Conservation (phyloP, 176 grass and related monocot species). For the Guadua angustifolia region DNA sequence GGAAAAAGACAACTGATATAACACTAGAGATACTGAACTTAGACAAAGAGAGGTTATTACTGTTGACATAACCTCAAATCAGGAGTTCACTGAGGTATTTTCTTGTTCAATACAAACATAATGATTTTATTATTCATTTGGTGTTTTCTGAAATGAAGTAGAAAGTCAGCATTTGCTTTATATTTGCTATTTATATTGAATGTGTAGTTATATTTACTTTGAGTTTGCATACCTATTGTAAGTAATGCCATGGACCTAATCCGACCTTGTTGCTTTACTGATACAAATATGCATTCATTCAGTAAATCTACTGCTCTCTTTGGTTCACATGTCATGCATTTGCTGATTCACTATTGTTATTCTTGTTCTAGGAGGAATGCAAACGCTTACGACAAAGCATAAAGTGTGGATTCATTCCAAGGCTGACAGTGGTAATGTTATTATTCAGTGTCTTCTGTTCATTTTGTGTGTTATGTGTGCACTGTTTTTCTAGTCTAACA, state of each 20-base stretch:
- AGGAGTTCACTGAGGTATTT: constrained; percentile 96
- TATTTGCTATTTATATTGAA: constrained; percentile 20
- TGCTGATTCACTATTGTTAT: constrained; percentile 49
- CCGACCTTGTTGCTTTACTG: constrained; percentile 2
- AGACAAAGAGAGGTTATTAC: constrained; percentile 92
- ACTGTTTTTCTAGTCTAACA: constrained; percentile 33
- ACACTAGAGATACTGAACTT: constrained; percentile 97
- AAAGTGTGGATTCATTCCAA: constrained; percentile 91
- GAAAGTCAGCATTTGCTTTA: background rate
- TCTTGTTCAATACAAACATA: constrained; percentile 22
- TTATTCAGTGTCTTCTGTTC: constrained; percentile 7
- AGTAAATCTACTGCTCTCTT: constrained; percentile 26
- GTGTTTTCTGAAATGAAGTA: constrained; percentile 22
- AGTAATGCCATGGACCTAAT: constrained; percentile 9
- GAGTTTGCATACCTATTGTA: background rate
- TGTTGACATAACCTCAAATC: constrained; percentile 98
- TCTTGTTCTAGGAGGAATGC: constrained; percentile 85
- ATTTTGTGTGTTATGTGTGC: constrained; percentile 17
- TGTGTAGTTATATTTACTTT: constrained; percentile 27
- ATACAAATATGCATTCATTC: constrained; percentile 9
- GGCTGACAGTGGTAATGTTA: constrained; percentile 81
- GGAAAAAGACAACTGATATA: constrained; percentile 91
- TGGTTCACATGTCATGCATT: constrained; percentile 16
- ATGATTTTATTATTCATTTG: constrained; percentile 1
- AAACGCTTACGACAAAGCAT: constrained; percentile 99